phyloP scores from a whole-genome alignment of 345 rosid species.

The Stellera chamaejasme region DNA sequence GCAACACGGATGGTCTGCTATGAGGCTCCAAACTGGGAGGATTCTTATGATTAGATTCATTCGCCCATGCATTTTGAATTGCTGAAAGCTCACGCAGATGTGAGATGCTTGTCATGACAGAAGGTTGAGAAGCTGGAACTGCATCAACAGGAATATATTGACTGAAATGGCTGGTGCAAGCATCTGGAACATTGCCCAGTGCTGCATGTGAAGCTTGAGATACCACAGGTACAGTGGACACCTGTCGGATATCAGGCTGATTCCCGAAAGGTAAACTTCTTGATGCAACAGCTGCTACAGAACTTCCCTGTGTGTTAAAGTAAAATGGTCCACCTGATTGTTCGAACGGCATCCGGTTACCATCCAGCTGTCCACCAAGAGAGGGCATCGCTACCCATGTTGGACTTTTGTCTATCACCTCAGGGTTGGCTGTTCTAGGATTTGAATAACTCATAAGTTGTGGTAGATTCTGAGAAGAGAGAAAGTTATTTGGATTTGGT shows the following conservation, averaged over 20 bases:
- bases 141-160: constrained; percentile 35
- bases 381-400: constrained; percentile 19
- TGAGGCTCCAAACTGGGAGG: constrained; percentile 14
- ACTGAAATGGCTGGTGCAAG: constrained; percentile 5
- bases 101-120: constrained; percentile 13
- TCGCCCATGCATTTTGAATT: constrained; percentile 26
- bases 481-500: constrained; percentile 13
- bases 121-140: constrained; percentile 21
- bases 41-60: constrained; percentile 21
- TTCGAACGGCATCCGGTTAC: constrained; percentile 6
- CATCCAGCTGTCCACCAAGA: constrained; percentile 18
- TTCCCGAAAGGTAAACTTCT: constrained; percentile 12
- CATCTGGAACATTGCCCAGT: constrained; percentile 12
- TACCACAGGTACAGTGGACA: constrained; percentile 12
- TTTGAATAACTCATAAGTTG: constrained; percentile 11
- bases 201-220: constrained; percentile 17
- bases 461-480: constrained; percentile 20
- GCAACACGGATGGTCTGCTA: constrained; percentile 8
- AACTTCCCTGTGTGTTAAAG: constrained; percentile 19
- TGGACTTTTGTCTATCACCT: constrained; percentile 22
- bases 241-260: constrained; percentile 20
- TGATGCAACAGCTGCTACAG: constrained; percentile 12
- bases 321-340: constrained; percentile 12
- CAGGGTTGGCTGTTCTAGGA: constrained; percentile 13
- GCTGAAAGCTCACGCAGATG: constrained; percentile 18